These are phyloP conservation scores for Alternaria burnsii DNA, from an alignment of 2,329 filamentous ascomycete species.

Conservation along the genomic window DNA sequence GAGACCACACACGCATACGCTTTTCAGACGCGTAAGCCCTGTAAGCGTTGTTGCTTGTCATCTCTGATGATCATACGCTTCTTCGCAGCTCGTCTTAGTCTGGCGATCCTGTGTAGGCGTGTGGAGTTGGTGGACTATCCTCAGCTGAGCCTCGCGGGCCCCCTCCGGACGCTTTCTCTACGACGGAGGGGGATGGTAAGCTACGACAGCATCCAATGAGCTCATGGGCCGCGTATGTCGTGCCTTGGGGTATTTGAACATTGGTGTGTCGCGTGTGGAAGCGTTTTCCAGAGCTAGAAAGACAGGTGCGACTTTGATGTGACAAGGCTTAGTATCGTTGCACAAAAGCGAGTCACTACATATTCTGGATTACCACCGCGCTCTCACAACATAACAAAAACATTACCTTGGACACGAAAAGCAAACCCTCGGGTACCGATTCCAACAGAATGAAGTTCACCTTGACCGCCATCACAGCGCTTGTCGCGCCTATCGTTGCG, in stretches of 20 bases:
- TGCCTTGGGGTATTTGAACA: slow-evolving; percentile 18
- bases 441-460: slow-evolving; percentile 13
- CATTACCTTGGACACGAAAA: background rate
- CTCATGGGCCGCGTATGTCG: slow-evolving; percentile 18
- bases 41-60: slow-evolving; percentile 9
- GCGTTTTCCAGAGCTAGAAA: slow-evolving; percentile 31
- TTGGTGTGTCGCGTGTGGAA: slow-evolving; percentile 53
- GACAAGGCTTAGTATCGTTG: slow-evolving; percentile 28
- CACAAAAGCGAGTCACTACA: background rate
- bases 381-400: background rate
- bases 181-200: slow-evolving; percentile 1
- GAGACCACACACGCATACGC: slow-evolving; percentile 13
- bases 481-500: slow-evolving; percentile 13
- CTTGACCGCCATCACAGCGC: slow-evolving; percentile 8
- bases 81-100: background rate
- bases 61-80: slow-evolving; percentile 3
- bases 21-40: slow-evolving; percentile 26
- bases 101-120: background rate
- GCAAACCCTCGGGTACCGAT: background rate
- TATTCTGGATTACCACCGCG: background rate
- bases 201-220: slow-evolving; percentile 13
- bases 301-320: slow-evolving; percentile 22
- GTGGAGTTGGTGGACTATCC: background rate
- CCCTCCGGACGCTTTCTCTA: slow-evolving; percentile 21
- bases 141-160: slow-evolving; percentile 20